Conservation (phyloP, 2,329 filamentous ascomycete genomes). For the Microsporum audouinii region DNA sequence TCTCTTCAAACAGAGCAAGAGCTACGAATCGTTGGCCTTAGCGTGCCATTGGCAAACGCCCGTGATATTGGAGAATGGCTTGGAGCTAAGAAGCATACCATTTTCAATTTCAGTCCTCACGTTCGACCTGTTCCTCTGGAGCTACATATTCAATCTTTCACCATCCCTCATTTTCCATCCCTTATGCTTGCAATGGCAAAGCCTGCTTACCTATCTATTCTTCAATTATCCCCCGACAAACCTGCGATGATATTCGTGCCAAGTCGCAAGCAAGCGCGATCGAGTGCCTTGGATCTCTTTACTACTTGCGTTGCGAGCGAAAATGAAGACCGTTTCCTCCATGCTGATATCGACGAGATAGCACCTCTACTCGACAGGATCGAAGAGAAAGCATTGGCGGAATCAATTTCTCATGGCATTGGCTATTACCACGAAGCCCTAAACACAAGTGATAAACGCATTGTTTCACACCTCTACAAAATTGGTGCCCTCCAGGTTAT, state of each 20-base stretch:
- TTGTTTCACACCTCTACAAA: slow-evolving; percentile 83
- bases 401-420: slow-evolving; percentile 84
- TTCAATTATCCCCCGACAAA: slow-evolving; percentile 78
- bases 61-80: slow-evolving; percentile 96
- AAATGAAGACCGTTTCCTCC: slow-evolving; percentile 85
- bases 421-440: slow-evolving; percentile 96
- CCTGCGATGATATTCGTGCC: slow-evolving; percentile 87
- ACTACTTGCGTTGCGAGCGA: slow-evolving; percentile 80
- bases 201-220: slow-evolving; percentile 78
- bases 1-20: slow-evolving; percentile 73
- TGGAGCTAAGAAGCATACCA: slow-evolving; percentile 92
- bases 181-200: slow-evolving; percentile 98
- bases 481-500: slow-evolving; percentile 84
- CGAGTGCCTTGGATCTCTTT: slow-evolving; percentile 75
- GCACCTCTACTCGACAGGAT: slow-evolving; percentile 69
- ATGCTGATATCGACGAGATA: slow-evolving; percentile 72
- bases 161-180: slow-evolving; percentile 91
- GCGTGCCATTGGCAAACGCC: slow-evolving; percentile 85
- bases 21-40: slow-evolving; percentile 77
- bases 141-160: slow-evolving; percentile 89
- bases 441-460: slow-evolving; percentile 76
- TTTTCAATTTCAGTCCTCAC: slow-evolving; percentile 95
- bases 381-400: slow-evolving; percentile 74
- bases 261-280: slow-evolving; percentile 81
- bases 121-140: slow-evolving; percentile 81